Evolutionary conservation across 306 rosid genomes (phyloP), one percentile per base, ranked within the genome.

Genomic region (Malus sylvestris): DNA sequence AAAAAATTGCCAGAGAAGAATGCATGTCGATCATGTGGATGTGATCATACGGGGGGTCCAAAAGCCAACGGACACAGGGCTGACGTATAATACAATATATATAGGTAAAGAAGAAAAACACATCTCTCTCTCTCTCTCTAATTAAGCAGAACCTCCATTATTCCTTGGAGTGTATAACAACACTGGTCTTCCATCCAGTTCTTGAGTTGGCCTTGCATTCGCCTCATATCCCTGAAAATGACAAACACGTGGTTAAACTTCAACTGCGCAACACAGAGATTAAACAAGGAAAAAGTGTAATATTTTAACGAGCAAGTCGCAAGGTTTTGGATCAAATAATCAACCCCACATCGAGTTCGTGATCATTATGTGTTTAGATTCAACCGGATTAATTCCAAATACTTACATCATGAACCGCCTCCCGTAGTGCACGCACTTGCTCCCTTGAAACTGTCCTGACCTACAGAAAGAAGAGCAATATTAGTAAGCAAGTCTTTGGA

Each of bases 191-290:
- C 83, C 90, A 52, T 77, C 68, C 58, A 52, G 62, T 15, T 77
- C 51, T 32, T 90, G 97, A 7, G 71, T 83, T 75, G 96, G 96
- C 77, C 97, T 86, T 80, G 96, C 87, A 83, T 92, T 92, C 57
- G 10, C 65, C 83, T 84, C 81, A 58, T 30, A 90, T 44, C 84
- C 91, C 96, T 90, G 80, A 22, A n/a, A 13, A 42, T 14, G 18
- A 6, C 4, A 44, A 73, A 68, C 55, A 80, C 22, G 65, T 30
- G 3, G 8, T 20, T 15, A 44, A 69, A 77, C 13, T 22, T 60
- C 59, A 68, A 63, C 68, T 27, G 38, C 55, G 55, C 55, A 49
- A 49, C 55, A 25, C 65, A 25, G 15, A 55, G 23, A 23, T 25
- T 60, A 14, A 60, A 22, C 65, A 13, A 60, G 33, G 6, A 60